A percentile compares a stretch with the other conserved stretches of the same genome.
Conservation (phyloP, 192 early-diverging fungal genomes). For the Thamnidium elegans region DNA sequence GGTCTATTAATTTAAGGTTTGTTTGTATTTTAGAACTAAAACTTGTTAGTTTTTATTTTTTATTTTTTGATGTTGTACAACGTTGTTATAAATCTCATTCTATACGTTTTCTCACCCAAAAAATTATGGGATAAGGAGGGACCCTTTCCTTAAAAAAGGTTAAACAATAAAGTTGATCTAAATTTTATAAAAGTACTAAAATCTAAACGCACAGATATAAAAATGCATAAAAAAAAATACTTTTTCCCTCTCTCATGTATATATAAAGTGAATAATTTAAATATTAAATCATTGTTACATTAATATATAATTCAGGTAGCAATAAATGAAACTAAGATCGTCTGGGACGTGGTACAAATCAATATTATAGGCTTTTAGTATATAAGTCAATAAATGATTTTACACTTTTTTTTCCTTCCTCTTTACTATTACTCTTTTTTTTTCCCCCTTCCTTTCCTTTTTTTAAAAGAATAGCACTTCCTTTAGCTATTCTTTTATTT, state of each 20-base stretch:
- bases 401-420: neutral
- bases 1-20: too few species aligned
- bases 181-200: too few species aligned
- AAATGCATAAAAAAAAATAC: neutral
- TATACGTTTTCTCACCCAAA: too few species aligned
- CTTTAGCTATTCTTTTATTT: neutral
- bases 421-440: neutral
- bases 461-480: neutral
- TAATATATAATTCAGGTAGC: too few species aligned
- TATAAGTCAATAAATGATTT: constrained; percentile 1
- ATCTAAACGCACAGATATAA: too few species aligned
- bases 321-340: constrained; percentile 8
- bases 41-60: too few species aligned
- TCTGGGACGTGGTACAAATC: constrained; percentile 13
- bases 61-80: too few species aligned
- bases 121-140: too few species aligned
- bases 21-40: too few species aligned
- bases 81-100: too few species aligned
- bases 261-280: constrained; percentile 4
- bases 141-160: too few species aligned
- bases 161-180: too few species aligned
- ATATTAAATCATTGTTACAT: constrained; percentile 1
- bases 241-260: neutral
- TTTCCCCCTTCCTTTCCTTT: neutral
- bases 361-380: constrained; percentile 6